Conservation (phyloP, 2,329 filamentous ascomycete genomes). For the Tolypocladium album region DNA sequence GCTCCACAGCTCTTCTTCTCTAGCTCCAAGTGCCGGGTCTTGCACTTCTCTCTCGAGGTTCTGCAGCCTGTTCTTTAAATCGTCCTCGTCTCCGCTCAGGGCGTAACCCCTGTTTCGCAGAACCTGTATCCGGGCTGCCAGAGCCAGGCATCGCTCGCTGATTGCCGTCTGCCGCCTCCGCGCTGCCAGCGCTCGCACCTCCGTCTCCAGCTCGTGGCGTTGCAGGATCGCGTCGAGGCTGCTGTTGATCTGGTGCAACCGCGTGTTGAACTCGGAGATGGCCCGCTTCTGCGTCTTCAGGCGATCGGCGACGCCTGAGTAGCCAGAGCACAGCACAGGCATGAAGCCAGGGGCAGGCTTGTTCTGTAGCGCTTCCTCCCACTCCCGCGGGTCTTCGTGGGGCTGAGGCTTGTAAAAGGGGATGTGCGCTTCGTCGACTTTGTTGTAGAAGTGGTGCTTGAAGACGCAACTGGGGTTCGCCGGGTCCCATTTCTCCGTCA, state of each 20-base stretch:
- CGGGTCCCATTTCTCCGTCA: constrained; percentile 67
- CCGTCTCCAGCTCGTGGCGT: constrained; percentile 66
- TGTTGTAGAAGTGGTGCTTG: constrained; percentile 81
- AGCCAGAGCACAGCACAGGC: constrained; percentile 66
- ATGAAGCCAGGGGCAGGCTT: constrained; percentile 69
- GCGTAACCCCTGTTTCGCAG: constrained; percentile 73
- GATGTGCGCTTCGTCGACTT: constrained; percentile 62
- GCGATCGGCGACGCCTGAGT: constrained; percentile 59
- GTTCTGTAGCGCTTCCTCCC: constrained; percentile 73
- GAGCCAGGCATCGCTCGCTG: constrained; percentile 59
- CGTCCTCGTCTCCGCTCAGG: constrained; percentile 69
- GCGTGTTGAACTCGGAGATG: constrained; percentile 57
- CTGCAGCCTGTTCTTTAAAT: constrained; percentile 60
- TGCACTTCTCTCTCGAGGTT: constrained; percentile 58
- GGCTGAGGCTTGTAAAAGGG: constrained; percentile 64
- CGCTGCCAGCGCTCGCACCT: constrained; percentile 62
- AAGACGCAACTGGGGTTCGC: constrained; percentile 58
- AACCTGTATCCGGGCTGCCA: constrained; percentile 73
- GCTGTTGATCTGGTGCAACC: constrained; percentile 71
- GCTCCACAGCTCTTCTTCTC: constrained; percentile 80
- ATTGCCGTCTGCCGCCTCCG: constrained; percentile 62
- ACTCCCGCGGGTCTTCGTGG: constrained; percentile 64
- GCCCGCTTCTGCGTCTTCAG: constrained; percentile 62
- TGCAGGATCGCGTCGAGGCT: constrained; percentile 62
- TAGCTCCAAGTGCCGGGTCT: constrained; percentile 63